These are phyloP conservation scores for Trichoderma sp. DNA, from an alignment of 2,329 filamentous ascomycete genomes.

Conservation along the genomic window DNA sequence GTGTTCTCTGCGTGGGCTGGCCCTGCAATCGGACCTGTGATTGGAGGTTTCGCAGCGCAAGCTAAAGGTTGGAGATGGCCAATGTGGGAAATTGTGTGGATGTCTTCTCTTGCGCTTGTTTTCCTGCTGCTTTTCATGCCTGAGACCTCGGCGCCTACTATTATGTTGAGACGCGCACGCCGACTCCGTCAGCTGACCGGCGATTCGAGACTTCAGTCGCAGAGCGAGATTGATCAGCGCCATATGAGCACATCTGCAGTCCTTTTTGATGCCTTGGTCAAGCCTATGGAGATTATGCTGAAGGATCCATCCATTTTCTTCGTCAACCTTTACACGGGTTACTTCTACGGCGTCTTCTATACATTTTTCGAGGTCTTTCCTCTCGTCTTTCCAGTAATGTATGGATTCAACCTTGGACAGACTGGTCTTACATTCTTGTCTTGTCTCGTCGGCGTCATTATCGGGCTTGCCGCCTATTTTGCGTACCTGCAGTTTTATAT, in stretches of 20 bases:
- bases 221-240: constrained; percentile 29
- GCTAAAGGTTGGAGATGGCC: constrained; percentile 59
- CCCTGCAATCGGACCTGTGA: constrained; percentile 35
- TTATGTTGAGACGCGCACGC: constrained; percentile 55
- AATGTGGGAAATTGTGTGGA: constrained; percentile 59
- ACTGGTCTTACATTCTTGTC: constrained; percentile 63
- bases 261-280: constrained; percentile 28
- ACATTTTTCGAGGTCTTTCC: constrained; percentile 62
- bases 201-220: constrained; percentile 24
- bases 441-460: constrained; percentile 58
- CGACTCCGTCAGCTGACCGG: constrained; percentile 46
- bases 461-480: constrained; percentile 46
- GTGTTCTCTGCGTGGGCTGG: constrained; percentile 61
- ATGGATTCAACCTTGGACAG: constrained; percentile 55
- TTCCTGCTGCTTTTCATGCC: constrained; percentile 57
- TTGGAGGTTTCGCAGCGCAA: constrained; percentile 47
- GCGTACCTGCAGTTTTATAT: constrained; percentile 24
- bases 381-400: constrained; percentile 48
- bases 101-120: constrained; percentile 52
- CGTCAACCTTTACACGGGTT: constrained; percentile 42
- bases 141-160: constrained; percentile 56
- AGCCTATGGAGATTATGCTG: constrained; percentile 36
- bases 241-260: constrained; percentile 27
- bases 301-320: constrained; percentile 39
- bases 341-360: constrained; percentile 57